Conservation (phyloP, 352 stramenopile genomes). For the Globisporangium rhizosaccharum region DNA sequence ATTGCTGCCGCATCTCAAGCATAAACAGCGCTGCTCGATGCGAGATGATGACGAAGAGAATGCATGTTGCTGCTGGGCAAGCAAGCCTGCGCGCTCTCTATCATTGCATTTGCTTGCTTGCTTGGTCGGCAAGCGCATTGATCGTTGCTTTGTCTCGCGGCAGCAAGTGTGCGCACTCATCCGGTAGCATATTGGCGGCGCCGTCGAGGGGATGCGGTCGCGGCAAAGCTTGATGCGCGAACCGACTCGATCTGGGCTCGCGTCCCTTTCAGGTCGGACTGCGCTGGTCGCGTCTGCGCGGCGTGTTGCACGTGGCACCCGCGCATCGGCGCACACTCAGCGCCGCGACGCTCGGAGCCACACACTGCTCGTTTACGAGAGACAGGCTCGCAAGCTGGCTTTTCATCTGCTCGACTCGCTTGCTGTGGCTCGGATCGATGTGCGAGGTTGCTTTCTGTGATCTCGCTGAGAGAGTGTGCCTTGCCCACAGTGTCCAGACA, state of each 20-base stretch:
- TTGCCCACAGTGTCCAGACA: too few species aligned
- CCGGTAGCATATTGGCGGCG: too few species aligned
- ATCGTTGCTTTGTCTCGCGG: neutral
- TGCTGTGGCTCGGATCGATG: too few species aligned
- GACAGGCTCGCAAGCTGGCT: neutral
- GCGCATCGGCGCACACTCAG: neutral
- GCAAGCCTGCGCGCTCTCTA: too few species aligned
- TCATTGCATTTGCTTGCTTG: too few species aligned
- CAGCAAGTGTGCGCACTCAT: neutral
- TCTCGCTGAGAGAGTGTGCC: too few species aligned
- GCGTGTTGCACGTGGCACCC: neutral
- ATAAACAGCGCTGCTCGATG: neutral
- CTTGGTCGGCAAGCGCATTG: neutral
- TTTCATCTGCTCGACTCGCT: too few species aligned
- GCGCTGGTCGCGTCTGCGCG: too few species aligned
- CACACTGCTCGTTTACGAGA: neutral
- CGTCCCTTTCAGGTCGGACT: neutral
- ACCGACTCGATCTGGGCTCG: neutral
- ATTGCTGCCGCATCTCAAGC: neutral
- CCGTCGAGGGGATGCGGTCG: neutral
- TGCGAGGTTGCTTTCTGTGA: too few species aligned
- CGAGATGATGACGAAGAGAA: neutral
- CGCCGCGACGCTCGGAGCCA: neutral
- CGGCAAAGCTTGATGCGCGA: neutral
- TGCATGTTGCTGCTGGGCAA: neutral